These are phyloP conservation scores for Polygonum maritimum DNA, from an alignment of 148 eudicot genomes.

Conservation along the genomic window DNA sequence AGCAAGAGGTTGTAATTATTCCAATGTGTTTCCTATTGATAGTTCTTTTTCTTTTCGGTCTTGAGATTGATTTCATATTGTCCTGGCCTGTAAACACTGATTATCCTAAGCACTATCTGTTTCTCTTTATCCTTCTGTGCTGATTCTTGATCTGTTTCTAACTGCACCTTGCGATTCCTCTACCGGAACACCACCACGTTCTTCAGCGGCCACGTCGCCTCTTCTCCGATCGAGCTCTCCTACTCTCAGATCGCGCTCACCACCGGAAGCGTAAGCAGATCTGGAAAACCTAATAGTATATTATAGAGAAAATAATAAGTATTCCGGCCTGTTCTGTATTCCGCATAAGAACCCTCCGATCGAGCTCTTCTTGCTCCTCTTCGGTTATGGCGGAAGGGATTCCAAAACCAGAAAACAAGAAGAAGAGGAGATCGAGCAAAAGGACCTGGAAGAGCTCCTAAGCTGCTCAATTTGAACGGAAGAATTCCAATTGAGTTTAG, in stretches of 20 bases:
- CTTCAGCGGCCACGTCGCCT: too few relatives aligned
- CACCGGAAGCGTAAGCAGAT: too few relatives aligned
- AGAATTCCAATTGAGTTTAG: background rate
- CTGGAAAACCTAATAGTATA: background rate
- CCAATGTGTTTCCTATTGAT: background rate
- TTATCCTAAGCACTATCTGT: background rate
- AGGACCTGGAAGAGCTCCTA: background rate
- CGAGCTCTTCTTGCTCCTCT: background rate
- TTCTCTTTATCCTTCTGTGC: background rate
- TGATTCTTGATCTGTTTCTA: background rate
- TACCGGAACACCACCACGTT: too few relatives aligned
- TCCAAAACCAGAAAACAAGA: background rate
- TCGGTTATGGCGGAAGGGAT: background rate
- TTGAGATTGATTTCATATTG: background rate
- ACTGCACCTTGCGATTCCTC: too few relatives aligned
- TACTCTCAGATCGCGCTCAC: too few relatives aligned
- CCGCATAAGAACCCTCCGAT: too few relatives aligned
- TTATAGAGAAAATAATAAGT: too few relatives aligned
- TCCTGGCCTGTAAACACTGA: background rate
- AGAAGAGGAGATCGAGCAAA: background rate
- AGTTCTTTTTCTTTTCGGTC: background rate
- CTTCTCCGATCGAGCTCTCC: too few relatives aligned
- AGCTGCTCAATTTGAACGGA: background rate
- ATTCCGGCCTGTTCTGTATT: too few relatives aligned
- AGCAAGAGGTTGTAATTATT: conserved; percentile 19